These are phyloP conservation scores for Meredithiella fracta DNA, from an alignment of 2,329 filamentous ascomycete species.

Conservation along the genomic window DNA sequence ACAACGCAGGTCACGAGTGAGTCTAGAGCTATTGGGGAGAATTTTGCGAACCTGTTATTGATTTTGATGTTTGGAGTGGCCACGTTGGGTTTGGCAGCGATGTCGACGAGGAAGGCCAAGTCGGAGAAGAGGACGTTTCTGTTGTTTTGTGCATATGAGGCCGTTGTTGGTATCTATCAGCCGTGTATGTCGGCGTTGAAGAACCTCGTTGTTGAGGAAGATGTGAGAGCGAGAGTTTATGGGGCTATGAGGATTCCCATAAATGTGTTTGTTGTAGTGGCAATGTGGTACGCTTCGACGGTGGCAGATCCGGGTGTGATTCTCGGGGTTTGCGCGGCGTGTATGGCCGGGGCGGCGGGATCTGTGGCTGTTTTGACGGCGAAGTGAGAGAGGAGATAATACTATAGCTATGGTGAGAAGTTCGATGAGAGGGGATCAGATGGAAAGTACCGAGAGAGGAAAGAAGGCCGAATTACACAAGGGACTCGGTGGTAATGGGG, in stretches of 20 bases:
- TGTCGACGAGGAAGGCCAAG: conserved; percentile 23
- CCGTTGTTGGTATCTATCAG: conserved; percentile 39
- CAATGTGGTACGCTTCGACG: conserved; percentile 25
- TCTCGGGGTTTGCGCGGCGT: conserved; percentile 20
- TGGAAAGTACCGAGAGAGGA: too few species aligned
- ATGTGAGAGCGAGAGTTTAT: conserved; percentile 35
- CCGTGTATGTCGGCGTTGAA: conserved; percentile 37
- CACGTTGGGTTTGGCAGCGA: conserved; percentile 24
- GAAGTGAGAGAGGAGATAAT: neutral
- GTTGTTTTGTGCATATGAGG: conserved; percentile 39
- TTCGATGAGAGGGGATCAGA: too few species aligned
- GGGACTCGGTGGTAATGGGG: too few species aligned
- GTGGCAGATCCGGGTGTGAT: conserved; percentile 18
- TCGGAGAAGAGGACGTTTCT: conserved; percentile 30
- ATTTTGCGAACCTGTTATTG: neutral
- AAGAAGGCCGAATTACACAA: too few species aligned
- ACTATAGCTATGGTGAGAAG: too few species aligned
- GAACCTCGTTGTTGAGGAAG: conserved; percentile 35
- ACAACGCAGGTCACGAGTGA: neutral
- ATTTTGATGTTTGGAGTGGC: neutral
- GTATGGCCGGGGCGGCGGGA: conserved; percentile 20
- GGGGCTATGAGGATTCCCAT: conserved; percentile 38
- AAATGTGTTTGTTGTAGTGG: conserved; percentile 38
- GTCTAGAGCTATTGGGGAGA: neutral
- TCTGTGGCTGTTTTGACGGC: conserved; percentile 15